phyloP scores from a whole-genome alignment of 768 basidiomycete species.

The Mycena pura region DNA sequence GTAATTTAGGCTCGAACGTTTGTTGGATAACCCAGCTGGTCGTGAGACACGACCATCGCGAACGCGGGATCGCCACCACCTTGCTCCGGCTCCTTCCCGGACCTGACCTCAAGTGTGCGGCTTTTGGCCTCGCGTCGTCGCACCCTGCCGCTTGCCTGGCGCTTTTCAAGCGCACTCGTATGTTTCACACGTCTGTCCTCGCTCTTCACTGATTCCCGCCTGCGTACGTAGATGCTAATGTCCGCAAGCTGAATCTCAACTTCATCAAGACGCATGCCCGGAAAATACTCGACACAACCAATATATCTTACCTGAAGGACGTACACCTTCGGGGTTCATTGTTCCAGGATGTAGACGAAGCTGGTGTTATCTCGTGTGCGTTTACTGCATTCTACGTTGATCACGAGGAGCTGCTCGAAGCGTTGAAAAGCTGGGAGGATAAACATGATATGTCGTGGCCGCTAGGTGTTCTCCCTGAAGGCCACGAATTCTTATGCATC shows the following conservation, averaged over 20 bases:
- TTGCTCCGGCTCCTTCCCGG: neutral
- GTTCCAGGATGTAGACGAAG: neutral
- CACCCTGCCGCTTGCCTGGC: conserved; percentile 6
- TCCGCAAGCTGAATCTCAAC: neutral
- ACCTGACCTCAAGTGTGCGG: neutral
- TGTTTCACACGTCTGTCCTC: neutral
- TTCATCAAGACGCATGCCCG: conserved; percentile 2
- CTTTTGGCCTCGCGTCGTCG: conserved; percentile 7
- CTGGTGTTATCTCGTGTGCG: neutral
- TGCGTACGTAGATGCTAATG: neutral
- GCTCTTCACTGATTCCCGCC: neutral
- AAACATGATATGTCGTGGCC: neutral
- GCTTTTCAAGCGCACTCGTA: neutral
- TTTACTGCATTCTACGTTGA: neutral
- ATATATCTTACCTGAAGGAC: conserved; percentile 2
- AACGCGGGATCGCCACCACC: conserved; percentile 4
- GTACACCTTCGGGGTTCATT: conserved; percentile 4
- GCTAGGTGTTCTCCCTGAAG: neutral
- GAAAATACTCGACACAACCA: neutral
- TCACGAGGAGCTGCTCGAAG: neutral
- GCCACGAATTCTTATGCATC: neutral
- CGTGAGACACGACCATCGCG: neutral
- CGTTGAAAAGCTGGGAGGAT: neutral
- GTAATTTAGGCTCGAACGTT: neutral
- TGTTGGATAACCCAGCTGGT: conserved; percentile 2